phyloP scores from a whole-genome alignment of 2,329 filamentous ascomycete species.

The Sclerotinia trifoliorum region DNA sequence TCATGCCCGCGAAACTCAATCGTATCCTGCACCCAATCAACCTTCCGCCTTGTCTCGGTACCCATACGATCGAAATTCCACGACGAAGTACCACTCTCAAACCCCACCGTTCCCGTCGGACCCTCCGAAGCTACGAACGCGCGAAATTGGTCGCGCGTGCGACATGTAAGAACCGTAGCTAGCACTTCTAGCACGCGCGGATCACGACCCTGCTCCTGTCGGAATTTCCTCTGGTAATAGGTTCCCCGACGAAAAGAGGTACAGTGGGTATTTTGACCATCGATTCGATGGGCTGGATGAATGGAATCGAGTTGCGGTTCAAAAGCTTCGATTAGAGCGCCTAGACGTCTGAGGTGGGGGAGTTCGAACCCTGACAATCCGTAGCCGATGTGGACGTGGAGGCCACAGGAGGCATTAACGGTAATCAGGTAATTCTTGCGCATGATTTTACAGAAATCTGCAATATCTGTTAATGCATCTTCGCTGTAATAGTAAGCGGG shows the following conservation, averaged over 20 bases:
- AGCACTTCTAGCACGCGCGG: background rate
- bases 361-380: constrained; percentile 30
- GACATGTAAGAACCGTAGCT: background rate
- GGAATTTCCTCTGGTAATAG: background rate
- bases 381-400: constrained; percentile 41
- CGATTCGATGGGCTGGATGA: constrained; percentile 27
- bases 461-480: constrained; percentile 19
- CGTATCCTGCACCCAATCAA: constrained; percentile 6
- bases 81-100: too few species aligned
- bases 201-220: background rate
- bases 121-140: background rate
- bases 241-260: background rate
- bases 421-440: constrained; percentile 27
- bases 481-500: constrained; percentile 26
- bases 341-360: constrained; percentile 34
- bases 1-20: constrained; percentile 37
- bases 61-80: constrained; percentile 4
- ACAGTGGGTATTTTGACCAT: background rate
- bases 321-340: constrained; percentile 35
- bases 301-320: constrained; percentile 37
- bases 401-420: constrained; percentile 32
- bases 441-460: constrained; percentile 26
- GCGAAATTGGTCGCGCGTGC: background rate
- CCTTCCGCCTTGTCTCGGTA: background rate
- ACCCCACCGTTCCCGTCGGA: background rate